Evolutionary conservation across 805 yeast genomes (phyloP).

Genomic region (Ogataea allantospora): DNA sequence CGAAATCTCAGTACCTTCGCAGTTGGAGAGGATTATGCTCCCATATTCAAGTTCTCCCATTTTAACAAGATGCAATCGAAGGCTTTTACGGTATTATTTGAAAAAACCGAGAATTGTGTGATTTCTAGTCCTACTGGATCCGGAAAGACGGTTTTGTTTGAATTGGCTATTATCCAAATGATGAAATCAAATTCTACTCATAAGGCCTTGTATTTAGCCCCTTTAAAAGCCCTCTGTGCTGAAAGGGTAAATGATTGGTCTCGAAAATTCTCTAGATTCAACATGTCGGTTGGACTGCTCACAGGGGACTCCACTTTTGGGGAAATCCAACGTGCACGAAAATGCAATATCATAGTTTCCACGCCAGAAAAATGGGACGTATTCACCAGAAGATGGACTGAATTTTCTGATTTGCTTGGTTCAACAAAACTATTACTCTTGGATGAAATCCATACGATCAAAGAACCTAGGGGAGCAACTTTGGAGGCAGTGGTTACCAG

Average conservation of each 20-base stretch:
- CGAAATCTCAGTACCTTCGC: constrained; percentile 12
- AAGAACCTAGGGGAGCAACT: constrained; percentile 47
- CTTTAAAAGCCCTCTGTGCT: constrained; percentile 55
- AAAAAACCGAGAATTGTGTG: constrained; percentile 40
- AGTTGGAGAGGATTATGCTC: constrained; percentile 39
- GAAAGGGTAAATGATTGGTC: constrained; percentile 51
- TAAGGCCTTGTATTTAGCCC: constrained; percentile 52
- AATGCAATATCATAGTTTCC: constrained; percentile 52
- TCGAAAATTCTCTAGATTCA: constrained; percentile 36
- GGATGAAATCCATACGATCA: constrained; percentile 48
- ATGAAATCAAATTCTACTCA: constrained; percentile 28
- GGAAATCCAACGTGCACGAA: constrained; percentile 37
- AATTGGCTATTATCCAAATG: constrained; percentile 44
- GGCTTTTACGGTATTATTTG: constrained; percentile 39
- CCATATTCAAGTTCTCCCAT: constrained; percentile 33
- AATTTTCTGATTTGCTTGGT: constrained; percentile 39
- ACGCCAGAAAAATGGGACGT: constrained; percentile 67
- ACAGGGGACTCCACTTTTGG: constrained; percentile 52
- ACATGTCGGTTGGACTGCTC: constrained; percentile 46
- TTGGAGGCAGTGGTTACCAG: constrained; percentile 48
- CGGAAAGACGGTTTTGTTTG: constrained; percentile 56
- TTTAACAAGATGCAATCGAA: constrained; percentile 54
- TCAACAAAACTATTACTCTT: constrained; percentile 43
- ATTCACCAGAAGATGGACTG: constrained; percentile 50
- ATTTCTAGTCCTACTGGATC: constrained; percentile 60